Conservation (phyloP, 1,284 basidiomycete species). For the Lentinula novae-zelandiae region DNA sequence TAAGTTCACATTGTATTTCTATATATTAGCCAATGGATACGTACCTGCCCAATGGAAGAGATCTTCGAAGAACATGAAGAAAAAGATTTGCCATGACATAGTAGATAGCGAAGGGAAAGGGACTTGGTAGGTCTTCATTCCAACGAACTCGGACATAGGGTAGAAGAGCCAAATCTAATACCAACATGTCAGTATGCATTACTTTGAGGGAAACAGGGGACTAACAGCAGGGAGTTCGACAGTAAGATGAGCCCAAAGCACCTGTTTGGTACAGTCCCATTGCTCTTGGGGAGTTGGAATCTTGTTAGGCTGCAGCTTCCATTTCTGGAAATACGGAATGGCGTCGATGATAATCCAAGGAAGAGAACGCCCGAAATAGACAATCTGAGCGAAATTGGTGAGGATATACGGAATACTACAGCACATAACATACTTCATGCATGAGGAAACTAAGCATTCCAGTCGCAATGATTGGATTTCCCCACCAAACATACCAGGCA, state of each 20-base stretch:
- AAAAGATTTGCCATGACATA: conserved; percentile 78
- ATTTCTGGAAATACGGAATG: conserved; percentile 90
- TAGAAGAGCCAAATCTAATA: conserved; percentile 95
- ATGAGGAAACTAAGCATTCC: conserved; percentile 92
- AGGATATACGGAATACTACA: not conserved
- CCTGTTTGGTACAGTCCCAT: conserved; percentile 95
- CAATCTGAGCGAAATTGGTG: conserved; percentile 49
- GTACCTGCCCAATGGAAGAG: conserved; percentile 82
- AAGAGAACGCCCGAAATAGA: conserved; percentile 95
- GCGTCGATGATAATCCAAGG: conserved; percentile 97
- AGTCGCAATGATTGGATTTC: conserved; percentile 91
- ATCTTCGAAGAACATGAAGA: conserved; percentile 98
- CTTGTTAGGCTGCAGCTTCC: conserved; percentile 93
- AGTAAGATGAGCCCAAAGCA: conserved; percentile 94
- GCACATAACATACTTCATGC: conserved; percentile 72
- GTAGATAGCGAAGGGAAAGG: conserved; percentile 78
- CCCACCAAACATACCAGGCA: conserved; percentile 81
- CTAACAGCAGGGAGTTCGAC: conserved; percentile 87
- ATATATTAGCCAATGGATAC: conserved; percentile 18
- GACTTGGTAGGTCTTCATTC: conserved; percentile 90
- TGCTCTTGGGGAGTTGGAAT: conserved; percentile 80
- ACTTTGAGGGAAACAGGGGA: conserved; percentile 11
- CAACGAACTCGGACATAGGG: conserved; percentile 86
- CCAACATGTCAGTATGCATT: not conserved
- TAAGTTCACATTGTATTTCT: not conserved